phyloP scores from a whole-genome alignment of 163 green algal genomes.

The Prototheca cutis region DNA sequence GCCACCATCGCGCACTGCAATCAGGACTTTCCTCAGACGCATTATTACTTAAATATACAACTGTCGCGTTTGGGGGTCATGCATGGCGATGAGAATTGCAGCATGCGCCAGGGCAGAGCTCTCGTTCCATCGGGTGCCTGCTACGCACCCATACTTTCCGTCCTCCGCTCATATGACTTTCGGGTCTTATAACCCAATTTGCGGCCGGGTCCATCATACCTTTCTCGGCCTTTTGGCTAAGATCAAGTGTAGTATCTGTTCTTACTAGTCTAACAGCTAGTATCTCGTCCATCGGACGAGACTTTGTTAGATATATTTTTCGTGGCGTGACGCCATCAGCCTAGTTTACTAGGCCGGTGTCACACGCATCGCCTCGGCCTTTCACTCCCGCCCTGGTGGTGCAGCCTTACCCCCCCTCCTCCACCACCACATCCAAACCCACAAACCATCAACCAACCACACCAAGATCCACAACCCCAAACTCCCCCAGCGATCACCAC shows the following conservation, averaged over 20 bases:
- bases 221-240: conserved; percentile 97
- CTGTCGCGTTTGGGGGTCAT: no score
- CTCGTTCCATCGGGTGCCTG: no score
- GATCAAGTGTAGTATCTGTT: conserved; percentile 98
- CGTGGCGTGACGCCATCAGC: conserved; percentile 1
- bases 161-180: no score
- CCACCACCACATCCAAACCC: neutral
- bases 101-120: no score
- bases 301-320: conserved; percentile 27
- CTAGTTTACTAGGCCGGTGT: conserved; percentile 2
- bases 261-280: conserved; percentile 47
- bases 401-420: conserved; percentile 4
- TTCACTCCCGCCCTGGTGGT: conserved; percentile 17
- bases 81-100: no score
- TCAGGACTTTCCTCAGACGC: no score
- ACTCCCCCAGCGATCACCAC: no score
- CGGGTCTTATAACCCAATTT: no score
- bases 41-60: no score
- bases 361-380: conserved; percentile 13
- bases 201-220: conserved; percentile 49
- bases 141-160: no score
- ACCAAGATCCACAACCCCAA: no score
- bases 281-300: conserved; percentile 15
- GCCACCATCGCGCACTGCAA: no score
- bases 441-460: neutral